Conservation (phyloP, 306 rosid genomes). For the Mimosa pudica region DNA sequence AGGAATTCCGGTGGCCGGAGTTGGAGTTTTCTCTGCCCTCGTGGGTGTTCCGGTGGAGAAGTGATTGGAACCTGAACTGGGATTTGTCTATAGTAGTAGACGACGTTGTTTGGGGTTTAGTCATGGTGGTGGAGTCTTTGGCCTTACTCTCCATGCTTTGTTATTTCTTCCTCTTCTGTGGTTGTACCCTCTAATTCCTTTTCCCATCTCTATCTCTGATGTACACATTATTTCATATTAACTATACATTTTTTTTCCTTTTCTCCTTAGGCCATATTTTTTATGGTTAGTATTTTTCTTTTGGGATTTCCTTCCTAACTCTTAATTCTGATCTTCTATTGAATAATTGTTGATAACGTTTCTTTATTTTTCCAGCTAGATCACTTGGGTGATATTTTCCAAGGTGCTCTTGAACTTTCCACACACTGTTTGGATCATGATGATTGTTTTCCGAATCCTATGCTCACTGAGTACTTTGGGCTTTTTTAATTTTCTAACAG, state of each 20-base stretch:
- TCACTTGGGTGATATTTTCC: background rate
- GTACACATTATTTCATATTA: background rate
- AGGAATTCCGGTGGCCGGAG: constrained; percentile 46
- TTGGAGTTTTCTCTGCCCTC: constrained; percentile 35
- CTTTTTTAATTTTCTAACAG: too few species aligned
- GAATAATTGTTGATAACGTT: background rate
- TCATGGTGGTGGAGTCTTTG: constrained; percentile 39
- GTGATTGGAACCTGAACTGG: constrained; percentile 36
- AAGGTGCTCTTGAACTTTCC: background rate
- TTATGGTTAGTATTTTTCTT: too few species aligned
- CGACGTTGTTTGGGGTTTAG: constrained; percentile 42
- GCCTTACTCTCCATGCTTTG: constrained; percentile 43
- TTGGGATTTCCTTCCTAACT: background rate
- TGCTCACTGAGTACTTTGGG: background rate
- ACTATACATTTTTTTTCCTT: background rate
- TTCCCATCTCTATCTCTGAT: background rate
- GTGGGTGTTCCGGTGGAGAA: constrained; percentile 38
- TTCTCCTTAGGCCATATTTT: too few species aligned
- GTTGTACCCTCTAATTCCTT: constrained; percentile 43
- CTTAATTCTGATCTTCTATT: background rate
- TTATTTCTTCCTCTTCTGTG: constrained; percentile 52
- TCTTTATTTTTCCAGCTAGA: background rate
- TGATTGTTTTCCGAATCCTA: background rate
- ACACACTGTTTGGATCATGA: background rate
- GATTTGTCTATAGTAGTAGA: constrained; percentile 40